A percentile compares a stretch with the other conserved stretches of the same genome.
Conservation (phyloP, 805 yeast genomes). For the Wickerhamomyces canadensis region DNA sequence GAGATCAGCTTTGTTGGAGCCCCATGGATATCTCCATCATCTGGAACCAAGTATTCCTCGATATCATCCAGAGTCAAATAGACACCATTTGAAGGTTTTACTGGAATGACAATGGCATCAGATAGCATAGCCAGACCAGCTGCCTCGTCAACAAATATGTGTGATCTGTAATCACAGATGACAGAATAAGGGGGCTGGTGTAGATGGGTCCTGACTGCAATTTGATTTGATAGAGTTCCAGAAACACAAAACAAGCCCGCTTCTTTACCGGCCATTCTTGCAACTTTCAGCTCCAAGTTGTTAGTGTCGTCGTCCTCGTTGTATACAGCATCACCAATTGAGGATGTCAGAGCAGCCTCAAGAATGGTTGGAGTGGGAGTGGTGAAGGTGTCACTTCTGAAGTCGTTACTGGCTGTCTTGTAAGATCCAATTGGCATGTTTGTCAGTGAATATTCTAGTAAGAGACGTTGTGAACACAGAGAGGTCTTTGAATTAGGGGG, state of each 20-base stretch:
- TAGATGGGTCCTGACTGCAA: conserved; percentile 72
- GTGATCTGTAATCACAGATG: conserved; percentile 81
- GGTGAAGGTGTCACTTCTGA: conserved; percentile 84
- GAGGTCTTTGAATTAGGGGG: no score
- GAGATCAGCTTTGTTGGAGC: conserved; percentile 87
- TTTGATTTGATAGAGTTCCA: conserved; percentile 88
- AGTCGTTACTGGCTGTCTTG: conserved; percentile 37
- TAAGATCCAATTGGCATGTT: no score
- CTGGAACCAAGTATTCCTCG: conserved; percentile 50
- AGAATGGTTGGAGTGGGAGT: conserved; percentile 77
- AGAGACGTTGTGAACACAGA: no score
- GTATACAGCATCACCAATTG: conserved; percentile 87
- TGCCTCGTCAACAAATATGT: conserved; percentile 79
- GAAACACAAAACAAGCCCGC: conserved; percentile 81
- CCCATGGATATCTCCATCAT: conserved; percentile 77
- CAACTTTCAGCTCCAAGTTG: conserved; percentile 57
- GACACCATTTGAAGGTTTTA: conserved; percentile 68
- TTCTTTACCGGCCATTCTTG: conserved; percentile 68
- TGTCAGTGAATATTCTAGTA: no score
- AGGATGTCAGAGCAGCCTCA: conserved; percentile 46
- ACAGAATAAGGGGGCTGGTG: conserved; percentile 82
- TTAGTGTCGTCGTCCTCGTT: conserved; percentile 72
- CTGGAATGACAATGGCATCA: conserved; percentile 88
- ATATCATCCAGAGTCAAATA: conserved; percentile 81
- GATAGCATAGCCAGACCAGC: conserved; percentile 87